These are phyloP conservation scores for Mallotus repandus DNA, from an alignment of 441 rosid genomes.

Conservation along the genomic window DNA sequence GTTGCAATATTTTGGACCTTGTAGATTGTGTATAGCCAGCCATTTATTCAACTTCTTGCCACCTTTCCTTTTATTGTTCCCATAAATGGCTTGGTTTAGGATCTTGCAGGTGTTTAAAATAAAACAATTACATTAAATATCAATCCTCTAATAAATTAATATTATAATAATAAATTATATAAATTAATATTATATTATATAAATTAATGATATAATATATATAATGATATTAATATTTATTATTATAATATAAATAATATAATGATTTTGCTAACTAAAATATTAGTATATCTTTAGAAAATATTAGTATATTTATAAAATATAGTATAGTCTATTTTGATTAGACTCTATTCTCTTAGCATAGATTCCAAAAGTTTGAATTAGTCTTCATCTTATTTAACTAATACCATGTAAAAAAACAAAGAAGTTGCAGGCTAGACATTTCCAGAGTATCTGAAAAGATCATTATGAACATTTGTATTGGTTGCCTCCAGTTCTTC, in stretches of 20 bases:
- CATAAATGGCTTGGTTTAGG: not conserved
- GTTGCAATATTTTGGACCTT: not conserved
- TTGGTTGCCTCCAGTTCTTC: not conserved
- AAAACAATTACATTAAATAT: no score
- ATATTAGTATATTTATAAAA: no score
- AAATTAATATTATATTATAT: no score
- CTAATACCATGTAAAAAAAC: not conserved
- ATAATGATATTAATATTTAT: no score
- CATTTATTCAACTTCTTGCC: not conserved
- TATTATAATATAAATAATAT: no score
- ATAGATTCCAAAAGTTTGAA: not conserved
- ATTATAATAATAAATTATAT: no score
- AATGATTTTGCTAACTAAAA: no score
- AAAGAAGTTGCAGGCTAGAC: not conserved
- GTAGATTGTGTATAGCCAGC: slow-evolving; percentile 2
- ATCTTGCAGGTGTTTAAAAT: no score
- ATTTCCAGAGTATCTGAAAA: not conserved
- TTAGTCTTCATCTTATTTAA: not conserved
- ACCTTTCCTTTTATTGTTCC: slow-evolving; percentile 1
- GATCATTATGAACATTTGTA: not conserved
- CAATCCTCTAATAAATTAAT: no score
- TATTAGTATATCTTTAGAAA: no score
- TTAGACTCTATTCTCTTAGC: not conserved
- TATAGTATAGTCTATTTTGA: no score
- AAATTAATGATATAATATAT: no score